Base-by-base conservation (phyloP, 2,329 filamentous ascomycete genomes). In the Ophiocordyceps camponoti-floridani region DNA sequence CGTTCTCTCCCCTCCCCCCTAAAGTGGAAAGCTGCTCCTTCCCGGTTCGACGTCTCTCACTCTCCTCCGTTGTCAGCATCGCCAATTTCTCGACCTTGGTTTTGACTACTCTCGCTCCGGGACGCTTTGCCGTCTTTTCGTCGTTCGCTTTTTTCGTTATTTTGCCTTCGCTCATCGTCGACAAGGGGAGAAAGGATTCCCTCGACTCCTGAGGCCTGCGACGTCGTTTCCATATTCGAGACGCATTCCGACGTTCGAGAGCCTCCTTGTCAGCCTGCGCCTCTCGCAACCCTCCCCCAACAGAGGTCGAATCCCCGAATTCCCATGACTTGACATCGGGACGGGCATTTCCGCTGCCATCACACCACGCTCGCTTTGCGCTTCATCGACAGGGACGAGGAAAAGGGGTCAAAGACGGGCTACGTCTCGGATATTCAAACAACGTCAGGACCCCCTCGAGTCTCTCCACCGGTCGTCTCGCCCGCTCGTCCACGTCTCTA, bases 111-210 rank as follows among this genome's bases (percentile, higher is more conserved):
- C 53, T 53, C 52, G 52, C 57, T 58, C 58, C 61, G 76, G 76
- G 79, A 79, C 75, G 77, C 76, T 23, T 23, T 23, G 23, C 23
- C 23, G 23, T 23, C 77, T 80, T 76, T 77, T 76, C 78, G 75
- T 79, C 77, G 77, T 75, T 81, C 77, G 77, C 77, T 81, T 78
- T 63, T 60, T n/a, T 43, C 66, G 62, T 63, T 43, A 67, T 67
- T 67, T 64, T 62, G n/a, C 62, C 14, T 12, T 35, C 5, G 12
- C 5, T 35, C 12, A 12, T 13, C 12, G 12, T 14, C 23, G 23
- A 23, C 23, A 23, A 23, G 23, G 23, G 23, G 23, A 23, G 3
- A 23, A 23, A 23, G 23, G 3, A 23, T 23, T 23, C 23, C 3
- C 23, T 23, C 23, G 5, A 23, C 23, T 23, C 23, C n/a, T n/a